phyloP scores from a whole-genome alignment of 352 stramenopile species.

The Globisporangium nagaii region DNA sequence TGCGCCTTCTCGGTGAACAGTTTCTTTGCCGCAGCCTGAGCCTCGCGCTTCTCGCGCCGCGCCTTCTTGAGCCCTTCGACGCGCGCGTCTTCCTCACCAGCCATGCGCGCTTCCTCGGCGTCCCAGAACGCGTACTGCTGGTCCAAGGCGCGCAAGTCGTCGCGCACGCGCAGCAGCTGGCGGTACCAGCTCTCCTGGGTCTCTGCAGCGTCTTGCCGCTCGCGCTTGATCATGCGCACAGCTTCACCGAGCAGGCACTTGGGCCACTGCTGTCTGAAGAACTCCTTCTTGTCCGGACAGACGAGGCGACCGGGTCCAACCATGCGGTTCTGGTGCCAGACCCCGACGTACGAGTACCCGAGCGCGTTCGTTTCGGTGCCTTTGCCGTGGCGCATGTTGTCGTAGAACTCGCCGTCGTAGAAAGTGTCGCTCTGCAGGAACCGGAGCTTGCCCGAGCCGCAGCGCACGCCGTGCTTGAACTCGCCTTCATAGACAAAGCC shows the following conservation, averaged over 20 bases:
- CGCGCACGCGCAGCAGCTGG: constrained; percentile 50
- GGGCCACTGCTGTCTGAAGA: constrained; percentile 50
- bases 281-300: constrained; percentile 32
- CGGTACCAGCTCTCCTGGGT: constrained; percentile 44
- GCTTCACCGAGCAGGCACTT: constrained; percentile 56
- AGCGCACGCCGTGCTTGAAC: constrained; percentile 37
- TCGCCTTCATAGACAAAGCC: constrained; percentile 59
- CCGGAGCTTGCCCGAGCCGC: constrained; percentile 36
- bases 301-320: constrained; percentile 40
- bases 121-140: constrained; percentile 57
- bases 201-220: constrained; percentile 17
- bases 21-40: constrained; percentile 43
- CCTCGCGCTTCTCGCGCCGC: constrained; percentile 48
- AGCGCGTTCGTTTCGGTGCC: constrained; percentile 57
- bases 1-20: constrained; percentile 41
- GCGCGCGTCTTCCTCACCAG: constrained; percentile 33
- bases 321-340: constrained; percentile 54
- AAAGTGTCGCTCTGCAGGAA: constrained; percentile 34
- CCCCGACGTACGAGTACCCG: constrained; percentile 49
- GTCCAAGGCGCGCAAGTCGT: constrained; percentile 60
- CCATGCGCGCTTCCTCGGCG: constrained; percentile 45
- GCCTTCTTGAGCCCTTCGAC: constrained; percentile 45
- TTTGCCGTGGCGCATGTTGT: constrained; percentile 53
- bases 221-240: constrained; percentile 41
- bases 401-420: constrained; percentile 69